These are phyloP conservation scores for Rosa rugosa DNA, from an alignment of 306 rosid species.

Conservation along the genomic window DNA sequence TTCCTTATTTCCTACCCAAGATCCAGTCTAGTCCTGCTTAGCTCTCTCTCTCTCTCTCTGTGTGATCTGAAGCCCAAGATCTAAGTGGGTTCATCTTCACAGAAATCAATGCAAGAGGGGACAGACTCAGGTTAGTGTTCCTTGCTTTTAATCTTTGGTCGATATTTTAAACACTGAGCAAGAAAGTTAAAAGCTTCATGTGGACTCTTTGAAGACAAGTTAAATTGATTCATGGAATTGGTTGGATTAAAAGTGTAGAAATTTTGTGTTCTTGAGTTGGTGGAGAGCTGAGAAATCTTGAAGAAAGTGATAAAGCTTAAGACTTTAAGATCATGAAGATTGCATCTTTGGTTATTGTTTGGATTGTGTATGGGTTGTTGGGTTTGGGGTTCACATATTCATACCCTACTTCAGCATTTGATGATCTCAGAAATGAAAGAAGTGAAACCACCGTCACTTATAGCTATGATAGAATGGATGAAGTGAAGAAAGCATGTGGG, in stretches of 20 bases:
- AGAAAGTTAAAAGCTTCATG: neutral
- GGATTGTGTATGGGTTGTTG: slow-evolving; percentile 44
- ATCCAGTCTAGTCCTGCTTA: neutral
- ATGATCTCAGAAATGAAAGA: slow-evolving; percentile 24
- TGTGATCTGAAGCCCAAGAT: neutral
- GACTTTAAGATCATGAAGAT: slow-evolving; percentile 48
- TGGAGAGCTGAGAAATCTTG: slow-evolving; percentile 13
- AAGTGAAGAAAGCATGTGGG: slow-evolving; percentile 67
- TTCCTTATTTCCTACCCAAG: slow-evolving; percentile 1
- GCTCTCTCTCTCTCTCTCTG: neutral
- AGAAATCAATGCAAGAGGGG: slow-evolving; percentile 4
- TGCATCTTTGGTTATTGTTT: slow-evolving; percentile 42
- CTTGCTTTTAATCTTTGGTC: slow-evolving; percentile 4
- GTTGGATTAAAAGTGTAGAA: neutral
- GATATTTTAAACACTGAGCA: neutral
- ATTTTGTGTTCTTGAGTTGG: neutral
- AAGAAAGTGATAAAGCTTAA: slow-evolving; percentile 12
- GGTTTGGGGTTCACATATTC: slow-evolving; percentile 41
- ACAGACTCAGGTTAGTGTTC: slow-evolving; percentile 18
- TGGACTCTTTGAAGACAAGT: neutral
- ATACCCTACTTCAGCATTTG: slow-evolving; percentile 36
- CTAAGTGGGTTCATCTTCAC: slow-evolving; percentile 6
- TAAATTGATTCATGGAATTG: neutral
- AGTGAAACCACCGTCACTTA: slow-evolving; percentile 29
- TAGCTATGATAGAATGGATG: slow-evolving; percentile 64